Percentiles rank a stretch among this genome's conserved stretches.
Conservation (phyloP, 352 stramenopile genomes). For the Phytophthora agathidicida region DNA sequence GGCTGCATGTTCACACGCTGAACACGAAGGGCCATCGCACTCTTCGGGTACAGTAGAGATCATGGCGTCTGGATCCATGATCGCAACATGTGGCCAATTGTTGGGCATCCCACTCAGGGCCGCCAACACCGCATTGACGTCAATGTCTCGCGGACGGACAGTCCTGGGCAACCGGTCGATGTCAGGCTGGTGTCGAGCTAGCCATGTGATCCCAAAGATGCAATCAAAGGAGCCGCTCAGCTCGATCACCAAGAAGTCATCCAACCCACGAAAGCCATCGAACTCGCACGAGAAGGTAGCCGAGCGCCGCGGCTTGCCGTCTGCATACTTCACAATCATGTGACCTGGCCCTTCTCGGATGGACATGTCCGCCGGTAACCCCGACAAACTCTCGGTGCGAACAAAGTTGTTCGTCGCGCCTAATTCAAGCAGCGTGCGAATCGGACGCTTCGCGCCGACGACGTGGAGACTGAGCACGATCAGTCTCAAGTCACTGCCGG, state of each 20-base stretch:
- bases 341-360: constrained; percentile 4
- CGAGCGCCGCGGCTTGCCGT: constrained; percentile 21
- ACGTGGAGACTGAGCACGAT: constrained; percentile 23
- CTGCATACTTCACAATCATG: constrained; percentile 25
- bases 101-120: constrained; percentile 8
- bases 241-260: constrained; percentile 43
- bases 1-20: background rate
- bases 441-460: constrained; percentile 1
- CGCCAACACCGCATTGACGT: constrained; percentile 16
- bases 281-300: constrained; percentile 19
- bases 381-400: constrained; percentile 9
- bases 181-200: constrained; percentile 25
- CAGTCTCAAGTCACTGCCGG: constrained; percentile 13
- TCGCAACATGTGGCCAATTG: constrained; percentile 8
- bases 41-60: background rate
- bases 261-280: constrained; percentile 17
- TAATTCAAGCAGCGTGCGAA: constrained; percentile 23
- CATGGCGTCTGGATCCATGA: constrained; percentile 24
- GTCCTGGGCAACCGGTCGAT: constrained; percentile 30
- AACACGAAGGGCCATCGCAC: constrained; percentile 27
- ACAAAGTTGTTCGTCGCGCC: constrained; percentile 37
- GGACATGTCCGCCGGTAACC: constrained; percentile 15
- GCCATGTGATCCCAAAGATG: constrained; percentile 38
- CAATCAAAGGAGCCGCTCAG: constrained; percentile 29
- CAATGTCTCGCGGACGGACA: constrained; percentile 15